A percentile compares a stretch with the other conserved stretches of the same genome.
Conservation (phyloP, 2,329 filamentous ascomycete genomes). For the Sordariomycetes sp. region DNA sequence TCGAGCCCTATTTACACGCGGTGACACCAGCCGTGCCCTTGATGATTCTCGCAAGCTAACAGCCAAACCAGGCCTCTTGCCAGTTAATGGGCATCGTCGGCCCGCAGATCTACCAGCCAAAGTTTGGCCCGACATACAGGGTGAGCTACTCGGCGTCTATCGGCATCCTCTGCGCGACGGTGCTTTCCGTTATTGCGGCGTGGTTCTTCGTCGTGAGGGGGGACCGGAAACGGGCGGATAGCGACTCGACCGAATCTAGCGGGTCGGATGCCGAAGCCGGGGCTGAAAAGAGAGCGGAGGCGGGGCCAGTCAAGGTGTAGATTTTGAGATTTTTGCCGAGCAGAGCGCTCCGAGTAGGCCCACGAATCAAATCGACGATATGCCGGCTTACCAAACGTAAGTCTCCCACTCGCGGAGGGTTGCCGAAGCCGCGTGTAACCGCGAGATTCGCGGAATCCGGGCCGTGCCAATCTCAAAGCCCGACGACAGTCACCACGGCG, state of each 20-base stretch:
- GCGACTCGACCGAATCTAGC: background rate
- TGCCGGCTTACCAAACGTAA: no score
- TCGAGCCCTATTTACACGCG: background rate
- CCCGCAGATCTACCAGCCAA: constrained; percentile 23
- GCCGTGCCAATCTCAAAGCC: no score
- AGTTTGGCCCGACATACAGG: constrained; percentile 22
- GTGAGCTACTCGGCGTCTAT: constrained; percentile 21
- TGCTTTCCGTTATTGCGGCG: constrained; percentile 9
- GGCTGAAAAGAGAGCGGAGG: background rate
- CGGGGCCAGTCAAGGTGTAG: background rate
- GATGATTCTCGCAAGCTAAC: background rate
- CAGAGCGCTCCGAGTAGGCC: no score
- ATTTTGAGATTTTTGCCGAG: background rate
- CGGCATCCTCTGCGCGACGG: constrained; percentile 15
- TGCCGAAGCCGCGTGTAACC: no score
- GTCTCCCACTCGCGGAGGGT: no score
- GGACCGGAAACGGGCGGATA: constrained; percentile 6
- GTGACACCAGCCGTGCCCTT: background rate
- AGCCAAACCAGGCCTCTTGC: constrained; percentile 10
- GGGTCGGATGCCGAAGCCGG: background rate
- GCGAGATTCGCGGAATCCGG: no score
- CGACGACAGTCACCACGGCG: no score
- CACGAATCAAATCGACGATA: no score
- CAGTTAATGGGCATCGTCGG: constrained; percentile 23
- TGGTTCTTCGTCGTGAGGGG: constrained; percentile 11